Base-by-base conservation (phyloP, 805 yeast species). In the Lachancea dasiensis region DNA sequence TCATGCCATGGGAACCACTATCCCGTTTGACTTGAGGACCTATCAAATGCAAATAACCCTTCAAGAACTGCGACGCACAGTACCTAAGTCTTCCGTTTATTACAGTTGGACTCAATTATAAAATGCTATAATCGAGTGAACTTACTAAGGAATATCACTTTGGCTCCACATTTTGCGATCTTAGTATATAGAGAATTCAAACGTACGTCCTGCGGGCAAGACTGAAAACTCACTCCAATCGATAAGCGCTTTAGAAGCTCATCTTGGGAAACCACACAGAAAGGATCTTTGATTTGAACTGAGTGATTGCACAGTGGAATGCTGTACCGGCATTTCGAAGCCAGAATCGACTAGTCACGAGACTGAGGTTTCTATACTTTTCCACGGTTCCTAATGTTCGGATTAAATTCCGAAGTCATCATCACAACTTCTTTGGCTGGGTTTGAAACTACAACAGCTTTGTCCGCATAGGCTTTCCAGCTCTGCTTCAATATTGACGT, bases 1-100 rank as follows among this genome's bases (percentile, higher is more conserved):
- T 22, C 68, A 69, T 58, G 63, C 71, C 11, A 56, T 60, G 25
- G 53, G 63, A 16, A 60, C 54, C 1, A 56, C 46, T 13, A 56
- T 52, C 8, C 60, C 61, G 15, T 59, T 56, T 38, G 77, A 73
- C 39, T 63, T 69, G 38, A 68, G 71, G 47, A 66, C 68, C 65
- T 72, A 70, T 27, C 74, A 73, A 39, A 49, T 73, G 27, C 79
- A 76, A 39, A 55, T 75, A 8, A 66, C 72, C 3, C 51, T 79
- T 27, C 72, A 68, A 27, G 84, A 77, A 48, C 48, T 78, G 21
- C 61, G 70, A 37, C 50, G 48, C 26, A 44, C 52, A 7, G 49
- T 60, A 4, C 54, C 64, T 1, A 49, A 45, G 19, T 51, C 60
- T 2, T 59, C 63, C 3, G 45, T 52, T 36, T 53, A 49, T 30